A percentile compares a stretch with the other conserved stretches of the same genome.
These are phyloP conservation scores for Flaveria brownii DNA, from an alignment of 129 eudicot species.

Conservation along the genomic window DNA sequence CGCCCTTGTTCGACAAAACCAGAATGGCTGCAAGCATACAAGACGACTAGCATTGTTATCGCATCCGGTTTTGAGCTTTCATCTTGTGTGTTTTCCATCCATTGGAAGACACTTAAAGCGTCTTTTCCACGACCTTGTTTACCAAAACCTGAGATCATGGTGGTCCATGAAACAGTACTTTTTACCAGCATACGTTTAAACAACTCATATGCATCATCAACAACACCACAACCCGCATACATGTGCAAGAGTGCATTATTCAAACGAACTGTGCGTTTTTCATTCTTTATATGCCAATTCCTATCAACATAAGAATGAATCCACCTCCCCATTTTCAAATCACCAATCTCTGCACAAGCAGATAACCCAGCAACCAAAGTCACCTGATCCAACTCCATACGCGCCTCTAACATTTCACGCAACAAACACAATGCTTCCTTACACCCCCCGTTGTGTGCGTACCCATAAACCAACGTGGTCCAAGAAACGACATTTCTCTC, in stretches of 20 bases:
- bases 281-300: constrained; percentile 17
- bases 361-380: constrained; percentile 47
- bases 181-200: constrained; percentile 48
- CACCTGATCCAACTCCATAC: constrained; percentile 55
- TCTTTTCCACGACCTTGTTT: constrained; percentile 64
- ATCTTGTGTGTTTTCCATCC: constrained; percentile 44
- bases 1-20: constrained; percentile 64
- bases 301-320: constrained; percentile 48
- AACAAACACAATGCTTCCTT: constrained; percentile 55
- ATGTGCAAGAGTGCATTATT: constrained; percentile 65
- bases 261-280: constrained; percentile 38
- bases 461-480: constrained; percentile 69
- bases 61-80: constrained; percentile 47
- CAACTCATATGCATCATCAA: constrained; percentile 48
- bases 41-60: constrained; percentile 53
- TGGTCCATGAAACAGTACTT: constrained; percentile 65
- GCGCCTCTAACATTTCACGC: constrained; percentile 36
- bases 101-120: constrained; percentile 51
- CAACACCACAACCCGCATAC: constrained; percentile 74
- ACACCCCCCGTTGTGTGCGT: constrained; percentile 41
- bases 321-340: constrained; percentile 63
- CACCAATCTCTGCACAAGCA: constrained; percentile 84
- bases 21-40: constrained; percentile 76
- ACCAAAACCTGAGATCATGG: constrained; percentile 67
- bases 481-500: constrained; percentile 66